Conservation (phyloP, 768 basidiomycete species). For the Rhizopogon roseolus region DNA sequence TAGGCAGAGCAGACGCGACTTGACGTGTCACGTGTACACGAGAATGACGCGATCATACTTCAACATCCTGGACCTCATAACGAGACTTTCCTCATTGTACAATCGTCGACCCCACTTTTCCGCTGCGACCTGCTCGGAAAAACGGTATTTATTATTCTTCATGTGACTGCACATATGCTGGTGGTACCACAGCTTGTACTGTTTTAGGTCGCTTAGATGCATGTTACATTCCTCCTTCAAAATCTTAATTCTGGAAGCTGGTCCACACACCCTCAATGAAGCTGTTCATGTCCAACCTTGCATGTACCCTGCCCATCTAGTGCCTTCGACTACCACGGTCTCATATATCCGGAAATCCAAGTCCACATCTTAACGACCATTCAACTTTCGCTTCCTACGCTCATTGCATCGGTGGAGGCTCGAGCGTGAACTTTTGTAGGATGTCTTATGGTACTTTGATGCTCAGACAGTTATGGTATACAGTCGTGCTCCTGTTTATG, state of each 20-base stretch:
- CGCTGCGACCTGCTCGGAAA: too few species aligned
- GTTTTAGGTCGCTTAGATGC: conserved; percentile 24
- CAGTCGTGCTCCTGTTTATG: conserved; percentile 45
- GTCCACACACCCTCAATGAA: conserved; percentile 19
- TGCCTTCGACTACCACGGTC: conserved; percentile 12
- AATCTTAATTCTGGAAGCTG: conserved; percentile 25
- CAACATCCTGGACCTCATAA: too few species aligned
- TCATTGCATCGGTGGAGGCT: conserved; percentile 28
- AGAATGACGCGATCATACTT: too few species aligned
- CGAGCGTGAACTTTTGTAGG: conserved; percentile 42
- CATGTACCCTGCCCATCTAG: conserved; percentile 15
- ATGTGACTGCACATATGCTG: too few species aligned
- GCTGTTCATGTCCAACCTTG: conserved; percentile 16
- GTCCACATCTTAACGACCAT: conserved; percentile 9
- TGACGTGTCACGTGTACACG: background rate
- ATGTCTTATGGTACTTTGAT: too few species aligned
- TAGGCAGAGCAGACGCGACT: background rate
- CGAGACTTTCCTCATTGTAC: too few species aligned
- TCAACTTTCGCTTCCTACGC: conserved; percentile 14
- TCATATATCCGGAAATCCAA: conserved; percentile 12
- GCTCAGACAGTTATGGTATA: conserved; percentile 40
- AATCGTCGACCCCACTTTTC: too few species aligned
- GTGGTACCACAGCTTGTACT: conserved; percentile 31
- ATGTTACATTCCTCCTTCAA: conserved; percentile 17
- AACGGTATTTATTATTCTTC: too few species aligned